Evolutionary conservation across 192 early-diverging fungal genomes (phyloP).

Genomic region (Lobosporangium transversale): DNA sequence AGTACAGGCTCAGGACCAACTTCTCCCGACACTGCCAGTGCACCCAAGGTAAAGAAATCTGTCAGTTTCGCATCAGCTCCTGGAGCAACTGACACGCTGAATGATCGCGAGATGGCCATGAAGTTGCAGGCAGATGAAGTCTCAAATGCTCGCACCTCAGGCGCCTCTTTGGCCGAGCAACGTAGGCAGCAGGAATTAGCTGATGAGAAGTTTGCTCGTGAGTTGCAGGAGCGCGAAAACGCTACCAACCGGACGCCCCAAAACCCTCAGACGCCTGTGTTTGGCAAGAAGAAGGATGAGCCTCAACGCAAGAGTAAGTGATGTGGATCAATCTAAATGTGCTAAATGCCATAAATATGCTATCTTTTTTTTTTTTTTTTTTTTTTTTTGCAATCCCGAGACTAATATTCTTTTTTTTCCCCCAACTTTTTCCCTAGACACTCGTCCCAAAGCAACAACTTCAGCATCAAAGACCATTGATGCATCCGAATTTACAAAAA

Average conservation of each 20-base stretch:
- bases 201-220: conserved; percentile 87
- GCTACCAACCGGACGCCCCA: too few relatives aligned
- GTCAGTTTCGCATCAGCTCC: conserved; percentile 50
- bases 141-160: conserved; percentile 16
- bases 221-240: conserved; percentile 81
- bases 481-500: conserved; percentile 57
- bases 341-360: too few relatives aligned
- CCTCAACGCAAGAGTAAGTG: conserved; percentile 49
- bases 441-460: conserved; percentile 62
- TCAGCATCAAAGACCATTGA: conserved; percentile 61
- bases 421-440: conserved; percentile 28
- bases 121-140: conserved; percentile 53
- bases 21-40: conserved; percentile 56
- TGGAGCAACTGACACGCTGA: conserved; percentile 41
- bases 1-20: conserved; percentile 55
- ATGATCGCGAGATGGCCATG: conserved; percentile 44
- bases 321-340: background rate
- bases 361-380: too few relatives aligned
- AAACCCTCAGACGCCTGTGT: conserved; percentile 25
- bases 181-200: conserved; percentile 58
- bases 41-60: conserved; percentile 46
- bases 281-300: conserved; percentile 43
- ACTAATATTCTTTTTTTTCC: too few relatives aligned
- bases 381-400: too few relatives aligned
- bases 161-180: conserved; percentile 48